Percentiles rank a stretch among this genome's conserved stretches.
phyloP scores from a whole-genome alignment of 2,329 filamentous ascomycete species.

The Drechslerella coelobrocha region DNA sequence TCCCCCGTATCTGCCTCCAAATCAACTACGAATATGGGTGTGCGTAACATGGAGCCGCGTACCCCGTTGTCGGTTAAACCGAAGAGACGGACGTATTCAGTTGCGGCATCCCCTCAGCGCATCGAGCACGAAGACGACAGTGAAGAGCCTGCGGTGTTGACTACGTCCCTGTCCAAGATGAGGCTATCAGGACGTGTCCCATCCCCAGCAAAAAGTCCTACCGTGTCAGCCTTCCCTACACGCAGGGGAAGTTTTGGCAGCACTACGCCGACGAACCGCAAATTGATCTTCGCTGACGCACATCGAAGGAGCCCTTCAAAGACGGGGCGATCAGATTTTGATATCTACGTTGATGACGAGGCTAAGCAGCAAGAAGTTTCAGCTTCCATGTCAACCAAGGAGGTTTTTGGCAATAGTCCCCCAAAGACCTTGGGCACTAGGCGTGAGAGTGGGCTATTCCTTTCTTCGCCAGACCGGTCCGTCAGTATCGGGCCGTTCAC shows the following conservation, averaged over 20 bases:
- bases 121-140: background rate
- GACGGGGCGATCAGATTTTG: conserved; percentile 32
- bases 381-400: conserved; percentile 37
- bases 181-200: background rate
- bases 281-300: conserved; percentile 10
- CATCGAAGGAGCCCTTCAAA: background rate
- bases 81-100: background rate
- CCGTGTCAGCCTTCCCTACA: background rate
- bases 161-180: background rate
- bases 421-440: conserved; percentile 39
- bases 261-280: conserved; percentile 24
- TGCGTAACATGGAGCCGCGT: background rate
- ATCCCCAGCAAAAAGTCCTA: too few relatives aligned
- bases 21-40: too few relatives aligned
- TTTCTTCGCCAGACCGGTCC: conserved; percentile 34
- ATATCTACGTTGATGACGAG: conserved; percentile 38
- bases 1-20: too few relatives aligned
- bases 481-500: conserved; percentile 46
- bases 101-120: background rate
- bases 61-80: background rate
- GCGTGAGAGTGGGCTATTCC: conserved; percentile 37
- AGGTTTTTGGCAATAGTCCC: conserved; percentile 37
- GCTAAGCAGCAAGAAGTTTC: conserved; percentile 2
- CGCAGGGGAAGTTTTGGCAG: background rate
- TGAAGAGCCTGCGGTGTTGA: background rate